Percentiles rank a stretch among this genome's conserved stretches.
Evolutionary conservation across 2,329 filamentous ascomycete species (phyloP).

Genomic region (Alternaria atra): DNA sequence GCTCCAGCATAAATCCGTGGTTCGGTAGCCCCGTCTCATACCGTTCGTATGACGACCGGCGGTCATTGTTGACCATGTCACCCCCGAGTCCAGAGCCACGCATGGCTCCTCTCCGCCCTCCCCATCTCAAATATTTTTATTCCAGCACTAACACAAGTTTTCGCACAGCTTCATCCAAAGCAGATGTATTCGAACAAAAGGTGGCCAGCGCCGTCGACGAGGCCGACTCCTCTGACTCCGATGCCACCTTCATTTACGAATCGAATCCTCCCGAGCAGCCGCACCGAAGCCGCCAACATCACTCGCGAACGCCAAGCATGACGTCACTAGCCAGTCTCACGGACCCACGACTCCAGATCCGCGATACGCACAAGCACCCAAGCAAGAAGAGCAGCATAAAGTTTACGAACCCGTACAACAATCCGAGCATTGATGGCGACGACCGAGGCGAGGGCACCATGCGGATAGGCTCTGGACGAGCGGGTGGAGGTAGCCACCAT

Average conservation of each 20-base stretch:
- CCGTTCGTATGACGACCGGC: conserved; percentile 43
- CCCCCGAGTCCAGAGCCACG: conserved; percentile 41
- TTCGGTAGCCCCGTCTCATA: conserved; percentile 43
- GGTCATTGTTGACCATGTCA: conserved; percentile 35
- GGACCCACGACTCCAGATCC: conserved; percentile 63
- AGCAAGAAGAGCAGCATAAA: conserved; percentile 94
- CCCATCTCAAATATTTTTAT: conserved; percentile 46
- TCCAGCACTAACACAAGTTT: conserved; percentile 47
- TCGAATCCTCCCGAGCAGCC: conserved; percentile 80
- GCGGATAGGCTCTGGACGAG: conserved; percentile 54
- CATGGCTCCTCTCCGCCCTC: conserved; percentile 31
- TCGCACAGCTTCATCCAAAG: conserved; percentile 83
- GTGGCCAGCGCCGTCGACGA: conserved; percentile 96
- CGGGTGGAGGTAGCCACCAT: conserved; percentile 73
- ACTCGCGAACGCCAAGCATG: conserved; percentile 89
- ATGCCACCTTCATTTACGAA: conserved; percentile 98
- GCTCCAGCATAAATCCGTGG: conserved; percentile 40
- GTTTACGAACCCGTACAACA: conserved; percentile 79
- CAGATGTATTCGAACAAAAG: conserved; percentile 97
- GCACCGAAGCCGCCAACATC: conserved; percentile 78
- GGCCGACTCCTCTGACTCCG: conserved; percentile 94
- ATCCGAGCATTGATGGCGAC: conserved; percentile 62
- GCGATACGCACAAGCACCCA: conserved; percentile 70
- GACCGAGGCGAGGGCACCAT: conserved; percentile 52
- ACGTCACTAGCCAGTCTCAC: conserved; percentile 79